Evolutionary conservation across 192 early-diverging fungal species (phyloP), one percentile per base, ranked within the genome.

Genomic region (Coemansia sp.): DNA sequence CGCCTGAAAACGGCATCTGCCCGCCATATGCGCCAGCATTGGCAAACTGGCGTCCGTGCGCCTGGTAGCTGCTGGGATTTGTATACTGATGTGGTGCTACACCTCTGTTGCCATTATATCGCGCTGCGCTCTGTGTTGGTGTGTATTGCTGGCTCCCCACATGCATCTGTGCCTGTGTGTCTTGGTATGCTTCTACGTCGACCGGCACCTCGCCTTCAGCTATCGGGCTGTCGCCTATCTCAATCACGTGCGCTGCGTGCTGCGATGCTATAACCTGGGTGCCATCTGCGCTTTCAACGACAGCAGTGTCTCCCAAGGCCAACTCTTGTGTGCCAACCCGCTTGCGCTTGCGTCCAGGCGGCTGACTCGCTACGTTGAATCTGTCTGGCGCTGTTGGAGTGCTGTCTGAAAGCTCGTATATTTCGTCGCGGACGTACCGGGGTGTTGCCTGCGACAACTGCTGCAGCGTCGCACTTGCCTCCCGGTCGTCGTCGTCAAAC

Each of bases 401-500:
- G 52, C 22, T 24, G 25, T 25, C 52, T 11, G 23, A 54, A 6
- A 54, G n/a, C 23, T 54, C 52, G 10, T 25, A 25, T 24, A 54
- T 14, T 11, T 54, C 52, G 52, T 29, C 25, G 23, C 6, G 6
- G 47, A 15, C 19, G 47, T 7, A 24, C 24, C 24, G 24, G 11
- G 53, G 53, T 5, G 53, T 15, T 12, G 22, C 47, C 17, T 60
- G 23, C 2, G 21, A 21, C 39, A 60, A 9, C 43, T 48, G 21
- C 1, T n/a, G 59, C 25, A 60, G 37, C 10, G 38, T 43, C 2
- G 23, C 17, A 6, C 27, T 17, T 32, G 47, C 27, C 41, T 38
- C 49, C 19, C 11, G 63, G 54, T 67, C 66, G 23, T 69, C 66
- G 53, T 66, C 66, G 56, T 73, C 76, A 57, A 69, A 63, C 2